Evolutionary conservation across 176 grass and related monocot species (phyloP).

Genomic region (Cenchrus purpureus): DNA sequence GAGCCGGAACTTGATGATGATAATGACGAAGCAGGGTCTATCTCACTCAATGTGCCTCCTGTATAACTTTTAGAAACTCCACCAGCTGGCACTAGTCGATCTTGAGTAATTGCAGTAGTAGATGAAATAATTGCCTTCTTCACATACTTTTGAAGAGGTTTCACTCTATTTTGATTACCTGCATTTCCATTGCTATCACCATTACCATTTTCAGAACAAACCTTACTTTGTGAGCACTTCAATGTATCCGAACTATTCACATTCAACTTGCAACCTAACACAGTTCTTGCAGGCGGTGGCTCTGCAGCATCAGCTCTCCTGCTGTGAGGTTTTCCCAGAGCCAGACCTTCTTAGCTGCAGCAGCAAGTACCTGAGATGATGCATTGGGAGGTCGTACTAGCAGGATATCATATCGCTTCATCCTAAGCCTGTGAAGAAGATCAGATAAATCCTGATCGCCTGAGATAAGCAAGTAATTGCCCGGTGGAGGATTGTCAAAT

Average conservation of each 20-base stretch:
- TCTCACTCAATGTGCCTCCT: slow-evolving; percentile 22
- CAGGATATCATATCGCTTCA: slow-evolving; percentile 76
- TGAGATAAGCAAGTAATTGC: slow-evolving; percentile 81
- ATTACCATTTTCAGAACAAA: slow-evolving; percentile 26
- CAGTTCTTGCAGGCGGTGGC: slow-evolving; percentile 39
- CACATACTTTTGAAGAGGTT: slow-evolving; percentile 43
- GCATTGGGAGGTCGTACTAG: slow-evolving; percentile 62
- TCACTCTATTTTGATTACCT: slow-evolving; percentile 38
- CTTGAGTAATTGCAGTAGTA: not conserved
- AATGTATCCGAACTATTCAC: slow-evolving; percentile 27
- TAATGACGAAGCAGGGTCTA: slow-evolving; percentile 14
- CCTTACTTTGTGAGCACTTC: slow-evolving; percentile 21
- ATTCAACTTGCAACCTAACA: slow-evolving; percentile 23
- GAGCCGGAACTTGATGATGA: slow-evolving; percentile 28
- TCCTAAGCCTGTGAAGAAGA: slow-evolving; percentile 74
- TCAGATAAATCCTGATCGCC: slow-evolving; percentile 80
- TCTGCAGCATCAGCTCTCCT: slow-evolving; percentile 44
- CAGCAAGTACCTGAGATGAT: slow-evolving; percentile 58
- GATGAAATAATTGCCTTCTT: slow-evolving; percentile 33
- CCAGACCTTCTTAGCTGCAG: slow-evolving; percentile 72
- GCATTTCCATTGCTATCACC: slow-evolving; percentile 38
- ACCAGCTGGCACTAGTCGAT: slow-evolving; percentile 6
- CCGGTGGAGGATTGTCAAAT: slow-evolving; percentile 80
- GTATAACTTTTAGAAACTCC: slow-evolving; percentile 13
- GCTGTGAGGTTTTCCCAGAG: slow-evolving; percentile 67